A percentile compares a stretch with the other conserved stretches of the same genome.
Evolutionary conservation across 352 stramenopile genomes (phyloP).

Genomic region (Globisporangium spinosum): DNA sequence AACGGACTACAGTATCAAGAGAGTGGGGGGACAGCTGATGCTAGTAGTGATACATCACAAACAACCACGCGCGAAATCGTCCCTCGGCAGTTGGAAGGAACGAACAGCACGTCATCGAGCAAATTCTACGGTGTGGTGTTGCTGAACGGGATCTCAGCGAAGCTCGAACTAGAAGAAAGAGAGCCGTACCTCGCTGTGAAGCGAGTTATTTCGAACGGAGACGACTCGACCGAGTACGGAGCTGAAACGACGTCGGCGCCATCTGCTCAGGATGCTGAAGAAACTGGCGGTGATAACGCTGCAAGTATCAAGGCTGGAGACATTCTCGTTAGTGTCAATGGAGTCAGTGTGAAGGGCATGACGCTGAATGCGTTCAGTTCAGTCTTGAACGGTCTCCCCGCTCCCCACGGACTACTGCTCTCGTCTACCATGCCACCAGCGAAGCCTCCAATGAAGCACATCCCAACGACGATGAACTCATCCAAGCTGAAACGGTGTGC

Average conservation of each 20-base stretch:
- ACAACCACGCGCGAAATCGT: conserved; percentile 5
- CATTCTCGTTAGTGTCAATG: conserved; percentile 55
- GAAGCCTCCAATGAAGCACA: conserved; percentile 52
- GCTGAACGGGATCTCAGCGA: conserved; percentile 30
- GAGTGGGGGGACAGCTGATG: not conserved
- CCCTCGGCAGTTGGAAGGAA: conserved; percentile 18
- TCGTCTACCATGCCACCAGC: conserved; percentile 35
- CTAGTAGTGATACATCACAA: not conserved
- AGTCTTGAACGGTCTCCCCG: conserved; percentile 22
- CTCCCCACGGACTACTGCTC: conserved; percentile 58
- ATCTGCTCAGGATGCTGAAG: conserved; percentile 8
- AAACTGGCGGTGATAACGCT: conserved; percentile 10
- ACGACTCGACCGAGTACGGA: conserved; percentile 5
- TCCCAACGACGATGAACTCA: conserved; percentile 51
- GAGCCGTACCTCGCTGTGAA: conserved; percentile 46
- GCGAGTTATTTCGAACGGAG: conserved; percentile 18
- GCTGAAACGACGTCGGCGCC: not conserved
- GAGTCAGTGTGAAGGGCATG: conserved; percentile 37
- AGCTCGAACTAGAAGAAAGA: conserved; percentile 35
- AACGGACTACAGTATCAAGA: conserved; percentile 56
- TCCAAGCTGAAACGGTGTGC: conserved; percentile 65
- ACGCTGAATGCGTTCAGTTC: conserved; percentile 30
- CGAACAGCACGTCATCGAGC: conserved; percentile 2
- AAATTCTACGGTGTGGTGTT: conserved; percentile 57
- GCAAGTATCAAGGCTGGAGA: conserved; percentile 28